phyloP scores from a whole-genome alignment of 2,329 filamentous ascomycete species.

The Alternaria sp. region DNA sequence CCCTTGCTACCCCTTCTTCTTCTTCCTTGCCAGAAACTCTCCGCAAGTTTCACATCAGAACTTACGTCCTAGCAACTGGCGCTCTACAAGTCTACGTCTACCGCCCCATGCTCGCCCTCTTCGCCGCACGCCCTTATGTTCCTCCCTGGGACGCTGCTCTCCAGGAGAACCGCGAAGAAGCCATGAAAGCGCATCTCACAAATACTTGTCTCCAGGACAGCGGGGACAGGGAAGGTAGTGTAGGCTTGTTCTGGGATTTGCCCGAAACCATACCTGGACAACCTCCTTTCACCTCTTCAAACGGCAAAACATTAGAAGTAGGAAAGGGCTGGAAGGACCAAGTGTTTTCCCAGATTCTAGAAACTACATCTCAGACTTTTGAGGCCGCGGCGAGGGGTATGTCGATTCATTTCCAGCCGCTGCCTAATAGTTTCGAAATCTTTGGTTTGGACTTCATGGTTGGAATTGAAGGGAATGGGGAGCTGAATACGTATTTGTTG shows the following conservation, averaged over 20 bases:
- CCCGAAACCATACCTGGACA: slow-evolving; percentile 43
- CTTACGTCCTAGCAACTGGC: slow-evolving; percentile 85
- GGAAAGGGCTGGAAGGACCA: slow-evolving; percentile 58
- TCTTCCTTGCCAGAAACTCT: slow-evolving; percentile 26
- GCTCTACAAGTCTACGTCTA: slow-evolving; percentile 86
- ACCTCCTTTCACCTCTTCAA: slow-evolving; percentile 22
- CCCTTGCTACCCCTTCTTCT: slow-evolving; percentile 23
- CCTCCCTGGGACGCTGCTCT: slow-evolving; percentile 62
- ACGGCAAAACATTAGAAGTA: not conserved
- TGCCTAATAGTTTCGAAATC: slow-evolving; percentile 89
- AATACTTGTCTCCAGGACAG: slow-evolving; percentile 89
- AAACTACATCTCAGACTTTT: slow-evolving; percentile 78
- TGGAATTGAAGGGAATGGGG: slow-evolving; percentile 53
- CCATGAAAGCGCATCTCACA: slow-evolving; percentile 81
- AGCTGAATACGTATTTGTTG: slow-evolving; percentile 72
- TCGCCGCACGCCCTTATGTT: slow-evolving; percentile 77
- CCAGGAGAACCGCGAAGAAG: slow-evolving; percentile 37
- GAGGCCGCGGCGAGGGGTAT: slow-evolving; percentile 85
- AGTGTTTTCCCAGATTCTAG: slow-evolving; percentile 79
- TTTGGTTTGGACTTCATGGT: slow-evolving; percentile 93
- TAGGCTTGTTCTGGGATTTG: slow-evolving; percentile 78
- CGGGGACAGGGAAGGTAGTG: slow-evolving; percentile 66
- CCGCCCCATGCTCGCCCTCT: slow-evolving; percentile 89
- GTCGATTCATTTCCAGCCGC: slow-evolving; percentile 88
- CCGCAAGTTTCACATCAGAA: slow-evolving; percentile 93